Base-by-base conservation (phyloP, 2,329 filamentous ascomycete species). In the Fusarium caatingaense region DNA sequence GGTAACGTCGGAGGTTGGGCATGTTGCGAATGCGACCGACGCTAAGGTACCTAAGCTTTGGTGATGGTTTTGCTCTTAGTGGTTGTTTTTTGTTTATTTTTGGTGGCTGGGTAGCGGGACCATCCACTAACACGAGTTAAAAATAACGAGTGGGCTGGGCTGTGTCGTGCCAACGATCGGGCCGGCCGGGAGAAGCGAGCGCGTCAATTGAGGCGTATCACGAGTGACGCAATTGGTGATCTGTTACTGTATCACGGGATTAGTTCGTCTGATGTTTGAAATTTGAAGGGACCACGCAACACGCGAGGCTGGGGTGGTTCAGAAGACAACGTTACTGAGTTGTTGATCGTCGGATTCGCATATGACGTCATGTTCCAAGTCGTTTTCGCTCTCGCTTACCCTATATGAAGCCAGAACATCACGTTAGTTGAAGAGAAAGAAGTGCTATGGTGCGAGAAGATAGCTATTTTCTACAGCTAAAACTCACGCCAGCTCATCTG, bases 71-170 rank as follows among this genome's bases (percentile, higher is more conserved):
- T 37, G 30, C 21, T 18, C 20, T 27, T 53, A 15, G 34, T 16
- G 54, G 34, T 37, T 37, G 18, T n/a, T 37, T 37, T 16, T n/a
- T 30, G 28, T 30, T 50, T 56, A 49, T 50, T 56, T 50, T 34
- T 49, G 32, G 53, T 27, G 49, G 49, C 32, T 61, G 41, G 60
- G 48, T 60, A 42, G 49, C 25, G 30, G 30, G 6, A 49, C 23
- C 23, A 27, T 42, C 45, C 45, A 51, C 40, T 47, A 51, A 65
- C 41, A 60, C 60, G 60, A 65, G 62, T 42, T 65, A 50, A 65
- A 65, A 58, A 63, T 63, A 62, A 49, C 25, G 16, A 27, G 30
- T 34, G 8, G 30, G n/a, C n/a, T 21, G 21, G 28, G 27, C 27
- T 55, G 30, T 20, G 30, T 10, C 23, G n/a, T 34, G 13, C 25